Evolutionary conservation across 1,139 yeast species (phyloP), one percentile per base, ranked within the genome.

Genomic region (Hansenula sp.): DNA sequence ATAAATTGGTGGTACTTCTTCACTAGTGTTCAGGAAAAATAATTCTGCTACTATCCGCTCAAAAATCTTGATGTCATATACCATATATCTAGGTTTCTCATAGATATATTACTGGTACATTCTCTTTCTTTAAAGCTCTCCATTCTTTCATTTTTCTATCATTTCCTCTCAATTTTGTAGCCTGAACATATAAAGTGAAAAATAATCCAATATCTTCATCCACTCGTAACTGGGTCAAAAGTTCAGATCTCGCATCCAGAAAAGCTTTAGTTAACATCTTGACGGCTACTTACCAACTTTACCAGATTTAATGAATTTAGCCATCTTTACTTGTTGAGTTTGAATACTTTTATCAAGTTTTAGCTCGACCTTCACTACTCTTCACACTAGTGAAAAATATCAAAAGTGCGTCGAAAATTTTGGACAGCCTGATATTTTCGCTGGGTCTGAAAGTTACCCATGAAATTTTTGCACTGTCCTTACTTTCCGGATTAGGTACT

Each of bases 301-400:
- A 84, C 97, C 97, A 74, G 97, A 87, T 83, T 91, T 91, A 80
- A 91, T 84, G 85, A 91, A 91, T 79, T 91, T 91, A 79, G 96
- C 93, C 93, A 85, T 85, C 75, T 77, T 76, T 58, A 53, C 44
- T 48, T 28, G 38, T 36, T 36, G 38, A 36, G 51, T 59, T 47
- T 48, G 43, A 41, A 41, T 44, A 34, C 35, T 40, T 36, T 42
- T 41, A 38, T 18, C 28, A 33, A 42, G 33, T 19, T n/a, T 24
- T 16, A n/a, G 30, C 27, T 17, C 36, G 1, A 18, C 17, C 18
- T 29, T 18, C 24, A 32, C 16, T 31, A 37, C 37, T 34, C 38
- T 40, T 33, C 19, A 43, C 42, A 38, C 33, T 38, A 36, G 45
- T 45, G 53, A 48, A 48, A 48, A 51, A 41, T 45, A 35, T 47